Evolutionary conservation across 2,329 filamentous ascomycete genomes (phyloP).

Genomic region (Verticillium albo-atrum): DNA sequence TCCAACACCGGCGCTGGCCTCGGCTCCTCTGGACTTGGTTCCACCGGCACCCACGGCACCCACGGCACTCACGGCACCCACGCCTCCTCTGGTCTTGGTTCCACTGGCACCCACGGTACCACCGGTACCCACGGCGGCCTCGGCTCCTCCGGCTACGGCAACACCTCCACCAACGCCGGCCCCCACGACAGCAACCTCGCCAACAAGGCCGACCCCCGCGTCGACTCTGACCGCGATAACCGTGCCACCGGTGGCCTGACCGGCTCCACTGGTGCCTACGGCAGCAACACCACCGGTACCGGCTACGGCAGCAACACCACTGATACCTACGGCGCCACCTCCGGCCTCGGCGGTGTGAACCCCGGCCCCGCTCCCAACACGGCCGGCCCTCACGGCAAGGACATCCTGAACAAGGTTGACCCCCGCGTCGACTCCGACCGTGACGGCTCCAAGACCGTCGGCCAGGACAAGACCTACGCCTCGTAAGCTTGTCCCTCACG

Average conservation of each 20-base stretch:
- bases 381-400: constrained; percentile 42
- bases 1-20: constrained; percentile 12
- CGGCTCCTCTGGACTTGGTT: constrained; percentile 19
- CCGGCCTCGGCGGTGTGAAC: constrained; percentile 17
- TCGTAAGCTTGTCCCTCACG: constrained; percentile 24
- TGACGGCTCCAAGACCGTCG: constrained; percentile 49
- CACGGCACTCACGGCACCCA: no score
- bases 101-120: background rate
- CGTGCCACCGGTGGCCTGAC: constrained; percentile 6
- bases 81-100: background rate
- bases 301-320: constrained; percentile 12
- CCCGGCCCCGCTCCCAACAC: constrained; percentile 28
- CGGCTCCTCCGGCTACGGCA: constrained; percentile 20
- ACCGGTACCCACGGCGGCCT: constrained; percentile 6
- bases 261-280: constrained; percentile 36
- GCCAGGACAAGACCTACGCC: constrained; percentile 44
- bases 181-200: constrained; percentile 37
- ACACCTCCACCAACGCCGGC: constrained; percentile 21
- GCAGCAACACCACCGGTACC: constrained; percentile 19
- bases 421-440: constrained; percentile 52
- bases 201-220: constrained; percentile 45
- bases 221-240: constrained; percentile 39
- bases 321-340: constrained; percentile 9
- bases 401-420: constrained; percentile 50
- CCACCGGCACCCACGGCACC: constrained; percentile 9